Conservation (phyloP, 202 grass and related monocot genomes). For the Setaria italica region DNA sequence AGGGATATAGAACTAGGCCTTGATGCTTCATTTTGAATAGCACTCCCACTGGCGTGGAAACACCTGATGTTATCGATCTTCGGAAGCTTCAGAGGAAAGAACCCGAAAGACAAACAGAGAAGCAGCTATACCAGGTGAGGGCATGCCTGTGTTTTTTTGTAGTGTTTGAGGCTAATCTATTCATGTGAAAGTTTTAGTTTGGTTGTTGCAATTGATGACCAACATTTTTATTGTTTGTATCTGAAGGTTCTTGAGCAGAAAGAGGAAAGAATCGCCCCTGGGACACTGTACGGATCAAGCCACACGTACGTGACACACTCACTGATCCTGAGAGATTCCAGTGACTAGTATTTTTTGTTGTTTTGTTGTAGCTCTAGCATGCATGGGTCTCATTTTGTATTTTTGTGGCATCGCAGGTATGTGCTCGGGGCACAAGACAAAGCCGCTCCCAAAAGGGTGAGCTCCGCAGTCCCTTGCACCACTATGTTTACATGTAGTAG, state of each 20-base stretch:
- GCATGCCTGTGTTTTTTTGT: not conserved
- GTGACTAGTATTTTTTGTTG: not conserved
- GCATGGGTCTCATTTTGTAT: not conserved
- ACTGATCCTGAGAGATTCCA: constrained; percentile 7
- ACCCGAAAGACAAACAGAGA: constrained; percentile 72
- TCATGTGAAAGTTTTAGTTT: not conserved
- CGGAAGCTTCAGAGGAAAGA: constrained; percentile 90
- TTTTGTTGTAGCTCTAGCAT: not conserved
- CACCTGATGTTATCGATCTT: constrained; percentile 91
- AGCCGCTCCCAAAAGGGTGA: constrained; percentile 74
- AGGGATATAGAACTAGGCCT: not conserved
- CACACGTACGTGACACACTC: constrained; percentile 69
- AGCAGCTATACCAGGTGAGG: constrained; percentile 83
- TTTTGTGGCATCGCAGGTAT: constrained; percentile 49
- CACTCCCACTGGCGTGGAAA: constrained; percentile 97
- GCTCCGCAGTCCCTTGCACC: not conserved
- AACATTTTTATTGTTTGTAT: not conserved
- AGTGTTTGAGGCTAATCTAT: not conserved
- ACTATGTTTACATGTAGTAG: not conserved
- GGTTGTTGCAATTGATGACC: constrained; percentile 17
- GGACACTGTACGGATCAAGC: constrained; percentile 73
- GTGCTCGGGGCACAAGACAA: constrained; percentile 81
- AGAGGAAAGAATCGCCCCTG: constrained; percentile 82
- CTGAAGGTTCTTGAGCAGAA: constrained; percentile 87
- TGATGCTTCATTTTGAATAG: constrained; percentile 44